These are phyloP conservation scores for Claviceps arundinis DNA, from an alignment of 2,329 filamentous ascomycete species.

Conservation along the genomic window DNA sequence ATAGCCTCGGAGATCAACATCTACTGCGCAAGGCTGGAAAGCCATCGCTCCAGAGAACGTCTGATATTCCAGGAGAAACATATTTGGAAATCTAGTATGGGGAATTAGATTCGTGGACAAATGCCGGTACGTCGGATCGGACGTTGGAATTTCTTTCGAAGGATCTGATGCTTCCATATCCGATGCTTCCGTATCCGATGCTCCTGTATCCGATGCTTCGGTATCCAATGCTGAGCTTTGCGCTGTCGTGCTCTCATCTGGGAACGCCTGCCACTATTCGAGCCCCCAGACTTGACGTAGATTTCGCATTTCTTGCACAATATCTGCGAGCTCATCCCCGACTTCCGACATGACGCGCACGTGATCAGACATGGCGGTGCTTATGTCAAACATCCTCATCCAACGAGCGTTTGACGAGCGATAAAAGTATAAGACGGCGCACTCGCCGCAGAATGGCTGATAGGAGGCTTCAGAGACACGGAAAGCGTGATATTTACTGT, in stretches of 20 bases:
- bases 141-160: slow-evolving; percentile 10
- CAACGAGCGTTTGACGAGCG: slow-evolving; percentile 8
- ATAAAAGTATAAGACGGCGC: slow-evolving; percentile 17
- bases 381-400: slow-evolving; percentile 11
- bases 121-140: slow-evolving; percentile 12
- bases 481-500: slow-evolving; percentile 17
- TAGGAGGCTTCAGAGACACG: not conserved
- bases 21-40: slow-evolving; percentile 17
- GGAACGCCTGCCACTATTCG: not conserved
- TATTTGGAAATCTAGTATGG: slow-evolving; percentile 10
- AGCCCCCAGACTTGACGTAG: not conserved
- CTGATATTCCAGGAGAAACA: slow-evolving; percentile 15
- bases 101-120: slow-evolving; percentile 11
- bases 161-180: not conserved
- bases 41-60: slow-evolving; percentile 15
- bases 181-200: not conserved
- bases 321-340: slow-evolving; percentile 1
- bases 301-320: slow-evolving; percentile 3
- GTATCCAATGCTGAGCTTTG: too few relatives aligned
- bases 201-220: too few relatives aligned
- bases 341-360: not conserved
- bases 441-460: slow-evolving; percentile 22
- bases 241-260: not conserved
- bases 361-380: slow-evolving; percentile 2
- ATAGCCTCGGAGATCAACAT: slow-evolving; percentile 10